Conservation (phyloP, 352 stramenopile genomes). For the Discostella stelligera region DNA sequence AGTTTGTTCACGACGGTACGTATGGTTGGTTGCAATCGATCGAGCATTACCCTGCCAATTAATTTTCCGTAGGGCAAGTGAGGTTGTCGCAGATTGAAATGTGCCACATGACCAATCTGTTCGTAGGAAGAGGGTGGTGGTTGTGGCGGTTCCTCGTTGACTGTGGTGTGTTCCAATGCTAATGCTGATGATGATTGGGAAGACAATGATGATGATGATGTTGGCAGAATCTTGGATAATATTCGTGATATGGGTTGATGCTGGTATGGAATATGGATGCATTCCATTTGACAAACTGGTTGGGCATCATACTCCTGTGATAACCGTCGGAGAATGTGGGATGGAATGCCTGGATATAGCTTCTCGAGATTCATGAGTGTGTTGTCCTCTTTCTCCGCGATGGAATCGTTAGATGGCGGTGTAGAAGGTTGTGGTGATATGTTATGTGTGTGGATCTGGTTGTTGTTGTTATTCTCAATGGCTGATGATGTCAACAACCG, state of each 20-base stretch:
- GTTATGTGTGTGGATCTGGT: no score
- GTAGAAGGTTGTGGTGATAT: background rate
- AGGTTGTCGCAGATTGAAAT: constrained; percentile 68
- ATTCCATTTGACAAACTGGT: background rate
- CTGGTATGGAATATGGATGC: constrained; percentile 24
- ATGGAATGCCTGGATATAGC: constrained; percentile 4
- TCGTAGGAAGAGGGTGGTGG: constrained; percentile 47
- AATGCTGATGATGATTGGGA: background rate
- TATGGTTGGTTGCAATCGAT: constrained; percentile 48
- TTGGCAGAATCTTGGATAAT: constrained; percentile 41
- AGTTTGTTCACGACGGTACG: constrained; percentile 74
- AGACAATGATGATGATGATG: background rate
- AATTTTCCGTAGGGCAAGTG: constrained; percentile 60
- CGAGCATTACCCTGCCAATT: constrained; percentile 69
- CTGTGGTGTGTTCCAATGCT: background rate
- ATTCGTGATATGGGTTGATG: constrained; percentile 39
- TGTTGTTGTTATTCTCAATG: background rate
- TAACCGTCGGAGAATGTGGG: constrained; percentile 1
- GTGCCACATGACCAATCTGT: constrained; percentile 69
- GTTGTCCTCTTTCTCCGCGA: background rate
- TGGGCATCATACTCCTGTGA: constrained; percentile 11
- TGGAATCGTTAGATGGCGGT: background rate
- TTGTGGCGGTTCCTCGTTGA: background rate
- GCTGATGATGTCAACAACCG: background rate
- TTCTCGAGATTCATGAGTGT: background rate